Evolutionary conservation across 2,329 filamentous ascomycete genomes (phyloP).

Genomic region (Paraphaeosphaeria minitans): DNA sequence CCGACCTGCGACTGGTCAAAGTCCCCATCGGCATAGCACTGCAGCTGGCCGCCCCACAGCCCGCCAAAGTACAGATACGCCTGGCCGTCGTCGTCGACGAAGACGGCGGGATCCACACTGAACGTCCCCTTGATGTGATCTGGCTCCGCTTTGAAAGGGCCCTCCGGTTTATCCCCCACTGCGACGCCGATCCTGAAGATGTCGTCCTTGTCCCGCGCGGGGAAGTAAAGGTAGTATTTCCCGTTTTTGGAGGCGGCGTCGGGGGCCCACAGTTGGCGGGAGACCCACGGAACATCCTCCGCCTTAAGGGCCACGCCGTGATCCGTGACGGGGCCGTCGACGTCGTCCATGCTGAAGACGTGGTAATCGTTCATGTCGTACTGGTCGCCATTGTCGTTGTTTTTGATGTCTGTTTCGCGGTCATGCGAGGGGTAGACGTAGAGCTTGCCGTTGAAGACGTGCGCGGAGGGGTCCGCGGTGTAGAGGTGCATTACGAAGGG

Average conservation of each 20-base stretch:
- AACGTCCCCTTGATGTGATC: constrained; percentile 71
- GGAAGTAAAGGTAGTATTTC: constrained; percentile 79
- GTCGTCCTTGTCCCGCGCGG: constrained; percentile 70
- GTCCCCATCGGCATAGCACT: constrained; percentile 69
- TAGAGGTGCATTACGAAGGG: constrained; percentile 77
- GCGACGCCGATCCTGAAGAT: constrained; percentile 79
- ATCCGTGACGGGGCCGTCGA: constrained; percentile 67
- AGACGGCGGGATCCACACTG: constrained; percentile 77
- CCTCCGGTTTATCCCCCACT: constrained; percentile 65
- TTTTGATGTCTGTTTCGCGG: constrained; percentile 72
- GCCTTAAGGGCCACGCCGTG: constrained; percentile 71
- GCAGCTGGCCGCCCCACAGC: constrained; percentile 79
- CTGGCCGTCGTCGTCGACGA: constrained; percentile 70
- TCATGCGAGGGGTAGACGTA: constrained; percentile 86
- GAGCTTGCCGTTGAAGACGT: constrained; percentile 75
- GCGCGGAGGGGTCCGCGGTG: constrained; percentile 80
- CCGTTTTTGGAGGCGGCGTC: constrained; percentile 72
- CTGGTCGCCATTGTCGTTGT: constrained; percentile 85
- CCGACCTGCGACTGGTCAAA: constrained; percentile 55
- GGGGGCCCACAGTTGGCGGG: constrained; percentile 80
- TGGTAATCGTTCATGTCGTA: constrained; percentile 87
- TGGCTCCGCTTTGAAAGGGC: constrained; percentile 71
- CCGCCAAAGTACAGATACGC: constrained; percentile 78
- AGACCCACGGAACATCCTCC: constrained; percentile 74
- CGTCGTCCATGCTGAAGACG: constrained; percentile 68